Evolutionary conservation across 108 stramenopile species (phyloP), one percentile per base, ranked within the genome.

Genomic region (Cyclotella distinguenda): DNA sequence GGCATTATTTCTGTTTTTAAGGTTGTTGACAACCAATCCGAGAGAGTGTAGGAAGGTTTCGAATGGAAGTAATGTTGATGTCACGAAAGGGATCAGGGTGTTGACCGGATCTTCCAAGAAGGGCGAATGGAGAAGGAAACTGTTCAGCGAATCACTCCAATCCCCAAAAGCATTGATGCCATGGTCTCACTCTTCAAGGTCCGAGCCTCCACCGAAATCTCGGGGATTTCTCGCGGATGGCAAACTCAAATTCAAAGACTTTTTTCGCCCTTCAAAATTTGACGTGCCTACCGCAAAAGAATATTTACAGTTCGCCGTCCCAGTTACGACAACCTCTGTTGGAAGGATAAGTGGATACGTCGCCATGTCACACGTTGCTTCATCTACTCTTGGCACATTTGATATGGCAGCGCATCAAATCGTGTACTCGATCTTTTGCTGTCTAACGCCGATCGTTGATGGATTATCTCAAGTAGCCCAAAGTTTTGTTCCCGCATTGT

Each of bases 361-460:
- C 38, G 88, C 91, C 55, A 93, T 93, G 91, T 74, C 77, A 9
- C 88, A 93, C 60, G 88, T 88, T 1, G 91, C 87, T 7, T 78
- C 87, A 8, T 78, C 75, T 13, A 79, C 84, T 13, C 70, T 93
- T 8, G 87, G 87, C 31, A 83, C 86, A 6, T 54, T 83, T 19
- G 78, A 78, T 60, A 89, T 93, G 91, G 91, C 86, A 1, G 87
- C 84, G 0, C 86, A 92, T 48, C 87, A 88, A 66, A 82, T 93
- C 27, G 84, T 93, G 31, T 68, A 87, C 21, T 82, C 84, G 18
- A 61, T 93, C 6, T 89, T 93, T 55, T 87, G 86, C 64, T 84
- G 86, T 57, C 60, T 93, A 10, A 79, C 78, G 21, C 91, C 91
- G 12, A 79, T 93, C 51, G 86, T 85, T 0, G 91, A 93, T 54